Percentiles rank a stretch among this genome's conserved stretches.
phyloP scores from a whole-genome alignment of 768 basidiomycete genomes.

The Mrakia frigida region DNA sequence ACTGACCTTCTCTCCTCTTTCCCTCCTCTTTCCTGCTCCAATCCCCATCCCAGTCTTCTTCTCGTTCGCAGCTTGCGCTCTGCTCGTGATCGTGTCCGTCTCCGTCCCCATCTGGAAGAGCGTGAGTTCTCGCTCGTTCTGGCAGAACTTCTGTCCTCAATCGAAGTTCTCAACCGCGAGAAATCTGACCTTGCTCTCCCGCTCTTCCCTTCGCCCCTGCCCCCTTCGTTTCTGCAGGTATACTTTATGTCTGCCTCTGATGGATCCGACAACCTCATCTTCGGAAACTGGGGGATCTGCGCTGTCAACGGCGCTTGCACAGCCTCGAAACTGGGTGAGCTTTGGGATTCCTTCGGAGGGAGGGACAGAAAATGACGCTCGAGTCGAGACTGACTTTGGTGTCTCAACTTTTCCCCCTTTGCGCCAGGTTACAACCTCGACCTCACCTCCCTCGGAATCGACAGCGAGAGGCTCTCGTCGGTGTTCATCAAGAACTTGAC shows the following conservation, averaged over 20 bases:
- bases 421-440: neutral
- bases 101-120: constrained; percentile 22
- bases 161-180: too few relatives aligned
- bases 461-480: neutral
- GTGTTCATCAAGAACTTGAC: constrained; percentile 19
- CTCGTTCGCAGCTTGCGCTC: constrained; percentile 25
- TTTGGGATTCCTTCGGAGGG: neutral
- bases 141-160: too few relatives aligned
- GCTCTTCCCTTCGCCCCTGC: neutral
- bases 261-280: neutral
- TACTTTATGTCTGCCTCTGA: constrained; percentile 11
- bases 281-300: constrained; percentile 31
- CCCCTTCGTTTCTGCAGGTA: neutral
- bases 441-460: neutral
- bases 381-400: neutral
- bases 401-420: neutral
- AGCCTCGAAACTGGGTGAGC: constrained; percentile 16
- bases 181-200: neutral
- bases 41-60: constrained; percentile 15
- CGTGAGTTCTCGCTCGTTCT: neutral
- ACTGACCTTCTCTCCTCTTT: neutral
- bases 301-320: constrained; percentile 12
- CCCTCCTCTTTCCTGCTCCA: neutral
- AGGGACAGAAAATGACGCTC: neutral
- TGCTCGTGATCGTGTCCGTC: constrained; percentile 23